These are phyloP conservation scores for Thinopyrum obtusiflorum DNA, from an alignment of 202 grass and related monocot genomes.

Conservation along the genomic window DNA sequence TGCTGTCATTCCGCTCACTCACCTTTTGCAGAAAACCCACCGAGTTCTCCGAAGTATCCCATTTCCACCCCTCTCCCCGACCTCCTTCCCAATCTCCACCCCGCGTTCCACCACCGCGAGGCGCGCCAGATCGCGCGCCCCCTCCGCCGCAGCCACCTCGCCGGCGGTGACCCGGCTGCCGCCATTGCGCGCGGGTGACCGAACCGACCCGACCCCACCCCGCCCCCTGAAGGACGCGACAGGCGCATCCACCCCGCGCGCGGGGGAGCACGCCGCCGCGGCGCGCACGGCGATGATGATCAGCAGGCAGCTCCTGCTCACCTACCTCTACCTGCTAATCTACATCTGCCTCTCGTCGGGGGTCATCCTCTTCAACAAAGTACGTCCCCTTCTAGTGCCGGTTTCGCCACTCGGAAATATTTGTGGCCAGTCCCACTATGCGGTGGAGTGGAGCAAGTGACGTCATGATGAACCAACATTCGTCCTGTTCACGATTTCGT, in stretches of 20 bases:
- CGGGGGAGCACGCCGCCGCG: background rate
- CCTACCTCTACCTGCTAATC: slow-evolving; percentile 93
- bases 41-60: background rate
- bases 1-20: background rate
- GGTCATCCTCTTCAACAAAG: slow-evolving; percentile 99
- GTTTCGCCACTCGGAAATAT: background rate
- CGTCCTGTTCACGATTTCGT: slow-evolving; percentile 21
- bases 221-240: background rate
- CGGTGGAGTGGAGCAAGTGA: slow-evolving; percentile 21
- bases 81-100: background rate
- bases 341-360: slow-evolving; percentile 98
- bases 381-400: slow-evolving; percentile 22
- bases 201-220: background rate
- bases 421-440: background rate
- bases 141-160: background rate
- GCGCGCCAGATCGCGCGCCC: slow-evolving; percentile 9
- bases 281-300: slow-evolving; percentile 56
- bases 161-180: background rate
- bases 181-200: background rate
- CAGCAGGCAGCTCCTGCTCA: slow-evolving; percentile 89
- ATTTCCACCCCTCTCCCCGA: background rate
- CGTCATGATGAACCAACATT: slow-evolving; percentile 10
- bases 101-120: background rate
- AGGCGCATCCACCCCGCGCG: background rate
- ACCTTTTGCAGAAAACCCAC: background rate